phyloP scores from a whole-genome alignment of 129 eudicot genomes.

The Gnaphalium uliginosum region DNA sequence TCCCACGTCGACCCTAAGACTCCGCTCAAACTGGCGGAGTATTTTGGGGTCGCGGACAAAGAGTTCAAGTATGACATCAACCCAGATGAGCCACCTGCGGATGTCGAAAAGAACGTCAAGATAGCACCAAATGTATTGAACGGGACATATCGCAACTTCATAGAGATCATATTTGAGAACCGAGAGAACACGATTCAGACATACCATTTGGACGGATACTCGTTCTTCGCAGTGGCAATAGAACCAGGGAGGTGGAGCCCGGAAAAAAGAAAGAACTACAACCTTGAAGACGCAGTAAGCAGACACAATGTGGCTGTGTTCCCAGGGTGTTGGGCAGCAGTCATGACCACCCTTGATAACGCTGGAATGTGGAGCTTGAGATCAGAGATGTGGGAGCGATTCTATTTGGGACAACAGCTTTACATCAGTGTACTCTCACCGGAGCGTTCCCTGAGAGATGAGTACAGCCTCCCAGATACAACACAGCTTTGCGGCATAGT shows the following conservation, averaged over 20 bases:
- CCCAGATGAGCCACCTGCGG: conserved; percentile 55
- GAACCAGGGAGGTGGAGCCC: conserved; percentile 84
- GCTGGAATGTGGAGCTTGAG: conserved; percentile 94
- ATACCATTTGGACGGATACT: conserved; percentile 68
- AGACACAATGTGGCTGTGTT: conserved; percentile 82
- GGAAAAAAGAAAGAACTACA: conserved; percentile 77
- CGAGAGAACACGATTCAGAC: conserved; percentile 69
- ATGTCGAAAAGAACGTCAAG: conserved; percentile 26
- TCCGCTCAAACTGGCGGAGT: conserved; percentile 76
- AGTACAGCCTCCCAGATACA: conserved; percentile 59
- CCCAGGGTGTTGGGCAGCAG: conserved; percentile 87
- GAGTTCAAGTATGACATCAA: conserved; percentile 56
- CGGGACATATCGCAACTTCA: conserved; percentile 65
- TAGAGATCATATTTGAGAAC: conserved; percentile 84
- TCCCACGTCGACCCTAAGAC: conserved; percentile 64
- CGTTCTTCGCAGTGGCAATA: conserved; percentile 83
- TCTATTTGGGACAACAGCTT: conserved; percentile 74
- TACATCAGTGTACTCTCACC: conserved; percentile 76
- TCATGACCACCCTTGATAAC: conserved; percentile 80
- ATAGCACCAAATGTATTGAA: conserved; percentile 68
- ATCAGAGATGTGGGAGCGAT: conserved; percentile 74
- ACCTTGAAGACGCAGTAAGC: conserved; percentile 76
- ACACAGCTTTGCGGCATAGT: conserved; percentile 60
- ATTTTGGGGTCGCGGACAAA: conserved; percentile 49
- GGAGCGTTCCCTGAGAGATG: conserved; percentile 70